phyloP scores from a whole-genome alignment of 345 rosid species.

The Brassica carinata region DNA sequence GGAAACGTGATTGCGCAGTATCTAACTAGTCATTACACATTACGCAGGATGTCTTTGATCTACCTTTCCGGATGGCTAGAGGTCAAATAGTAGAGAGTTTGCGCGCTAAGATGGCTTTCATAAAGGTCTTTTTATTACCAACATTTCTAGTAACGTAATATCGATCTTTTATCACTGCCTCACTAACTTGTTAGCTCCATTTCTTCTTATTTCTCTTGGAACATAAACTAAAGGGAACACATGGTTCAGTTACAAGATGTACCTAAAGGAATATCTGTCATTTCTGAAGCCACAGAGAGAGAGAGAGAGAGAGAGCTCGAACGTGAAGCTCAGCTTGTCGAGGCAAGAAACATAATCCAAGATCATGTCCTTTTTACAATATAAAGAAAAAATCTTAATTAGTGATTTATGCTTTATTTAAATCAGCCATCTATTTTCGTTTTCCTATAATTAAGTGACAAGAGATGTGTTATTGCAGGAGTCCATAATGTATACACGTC shows the following conservation, averaged over 20 bases:
- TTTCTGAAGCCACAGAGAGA: conserved; percentile 65
- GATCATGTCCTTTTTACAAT: conserved; percentile 63
- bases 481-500: conserved; percentile 86
- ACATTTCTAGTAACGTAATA: background rate
- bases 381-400: background rate
- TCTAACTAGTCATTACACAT: conserved; percentile 18
- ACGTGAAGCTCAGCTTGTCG: conserved; percentile 98
- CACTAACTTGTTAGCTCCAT: background rate
- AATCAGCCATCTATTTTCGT: background rate
- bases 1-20: background rate
- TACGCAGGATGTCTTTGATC: conserved; percentile 85
- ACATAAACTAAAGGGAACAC: conserved; percentile 22
- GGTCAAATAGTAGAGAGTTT: conserved; percentile 96
- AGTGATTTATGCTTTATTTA: background rate
- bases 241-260: conserved; percentile 93
- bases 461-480: conserved; percentile 55
- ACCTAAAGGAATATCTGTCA: conserved; percentile 82
- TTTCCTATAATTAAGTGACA: background rate
- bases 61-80: conserved; percentile 92
- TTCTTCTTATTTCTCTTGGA: conserved; percentile 9
- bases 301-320: conserved; percentile 93
- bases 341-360: conserved; percentile 97
- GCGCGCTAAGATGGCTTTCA: conserved; percentile 88
- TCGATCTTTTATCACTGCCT: conserved; percentile 1
- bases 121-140: conserved; percentile 57